Percentiles rank a stretch among this genome's conserved stretches.
Conservation (phyloP, 768 basidiomycete genomes). For the Glaciozyma antarctica region DNA sequence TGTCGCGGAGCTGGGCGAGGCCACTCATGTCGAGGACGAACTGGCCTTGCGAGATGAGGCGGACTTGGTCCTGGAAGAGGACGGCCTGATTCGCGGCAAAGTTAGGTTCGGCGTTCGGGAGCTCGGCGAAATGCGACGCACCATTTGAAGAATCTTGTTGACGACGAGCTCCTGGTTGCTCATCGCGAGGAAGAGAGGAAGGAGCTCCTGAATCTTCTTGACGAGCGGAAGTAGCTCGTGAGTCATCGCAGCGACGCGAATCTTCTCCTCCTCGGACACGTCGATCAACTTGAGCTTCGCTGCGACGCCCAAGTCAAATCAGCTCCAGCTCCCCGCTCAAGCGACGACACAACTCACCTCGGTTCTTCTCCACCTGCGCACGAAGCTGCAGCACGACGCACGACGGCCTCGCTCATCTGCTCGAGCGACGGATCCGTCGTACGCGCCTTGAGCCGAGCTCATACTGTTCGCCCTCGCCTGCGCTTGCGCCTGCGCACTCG, state of each 20-base stretch:
- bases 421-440: constrained; percentile 14
- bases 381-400: constrained; percentile 1
- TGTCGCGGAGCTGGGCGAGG: constrained; percentile 27
- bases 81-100: constrained; percentile 7
- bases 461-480: background rate
- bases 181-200: constrained; percentile 33
- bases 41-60: constrained; percentile 14
- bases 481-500: constrained; percentile 1
- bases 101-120: background rate
- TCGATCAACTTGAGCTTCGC: constrained; percentile 16
- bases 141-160: constrained; percentile 27
- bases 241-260: constrained; percentile 12
- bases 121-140: constrained; percentile 2
- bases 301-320: background rate
- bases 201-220: constrained; percentile 26
- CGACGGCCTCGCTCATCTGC: constrained; percentile 20
- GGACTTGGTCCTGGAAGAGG: constrained; percentile 32
- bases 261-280: constrained; percentile 19
- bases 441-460: background rate
- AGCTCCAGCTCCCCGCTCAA: background rate
- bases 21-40: constrained; percentile 29
- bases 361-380: constrained; percentile 3
- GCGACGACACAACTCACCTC: constrained; percentile 9
- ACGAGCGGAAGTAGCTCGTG: constrained; percentile 27
- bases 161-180: constrained; percentile 13